These are phyloP conservation scores for Colletotrichum endophyticum DNA, from an alignment of 2,329 filamentous ascomycete genomes.

Conservation along the genomic window DNA sequence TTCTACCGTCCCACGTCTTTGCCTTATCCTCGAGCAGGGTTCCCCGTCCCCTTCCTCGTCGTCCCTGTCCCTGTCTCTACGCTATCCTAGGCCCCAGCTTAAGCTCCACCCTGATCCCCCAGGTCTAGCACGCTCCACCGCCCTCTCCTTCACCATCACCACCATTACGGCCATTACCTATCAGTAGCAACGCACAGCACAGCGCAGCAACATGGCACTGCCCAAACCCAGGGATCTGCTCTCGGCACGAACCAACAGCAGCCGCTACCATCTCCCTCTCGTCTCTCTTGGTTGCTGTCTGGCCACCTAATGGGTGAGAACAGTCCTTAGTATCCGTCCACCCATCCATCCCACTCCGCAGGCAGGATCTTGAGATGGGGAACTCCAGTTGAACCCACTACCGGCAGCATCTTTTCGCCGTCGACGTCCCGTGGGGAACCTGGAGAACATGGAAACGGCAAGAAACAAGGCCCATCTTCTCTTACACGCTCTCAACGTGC, in stretches of 20 bases:
- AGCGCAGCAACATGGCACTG: not conserved
- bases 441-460: not conserved
- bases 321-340: not conserved
- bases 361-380: not conserved
- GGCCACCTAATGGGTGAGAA: not conserved
- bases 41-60: not conserved
- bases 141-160: not conserved
- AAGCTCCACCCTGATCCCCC: not conserved
- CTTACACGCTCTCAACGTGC: not conserved
- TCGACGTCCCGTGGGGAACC: not conserved
- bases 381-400: not conserved
- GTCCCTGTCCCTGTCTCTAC: not conserved
- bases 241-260: slow-evolving; percentile 2
- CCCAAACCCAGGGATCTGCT: not conserved
- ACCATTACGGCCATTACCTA: not conserved
- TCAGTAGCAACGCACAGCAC: not conserved
- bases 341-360: not conserved
- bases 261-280: not conserved
- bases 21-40: slow-evolving; percentile 10
- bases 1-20: slow-evolving; percentile 20
- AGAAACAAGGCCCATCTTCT: not conserved
- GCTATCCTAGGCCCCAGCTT: not conserved
- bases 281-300: not conserved
- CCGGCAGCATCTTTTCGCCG: not conserved
- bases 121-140: not conserved